These are phyloP conservation scores for Jatropha multifida DNA, from an alignment of 441 rosid genomes.

Conservation along the genomic window DNA sequence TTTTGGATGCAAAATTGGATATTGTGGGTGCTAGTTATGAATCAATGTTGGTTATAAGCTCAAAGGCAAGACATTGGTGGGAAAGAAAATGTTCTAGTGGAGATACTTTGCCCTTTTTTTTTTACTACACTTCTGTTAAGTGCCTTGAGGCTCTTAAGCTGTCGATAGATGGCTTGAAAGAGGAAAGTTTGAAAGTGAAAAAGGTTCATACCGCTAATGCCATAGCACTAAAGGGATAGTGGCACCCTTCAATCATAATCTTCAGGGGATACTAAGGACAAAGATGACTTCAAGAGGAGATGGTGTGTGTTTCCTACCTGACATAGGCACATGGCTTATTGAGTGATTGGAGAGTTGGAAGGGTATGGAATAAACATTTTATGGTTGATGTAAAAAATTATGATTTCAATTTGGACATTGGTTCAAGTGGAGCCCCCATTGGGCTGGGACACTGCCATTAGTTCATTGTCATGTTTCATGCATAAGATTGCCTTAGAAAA, in stretches of 20 bases:
- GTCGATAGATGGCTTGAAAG: neutral
- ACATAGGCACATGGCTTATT: slow-evolving; percentile 35
- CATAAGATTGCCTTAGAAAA: slow-evolving; percentile 15
- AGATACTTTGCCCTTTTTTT: neutral
- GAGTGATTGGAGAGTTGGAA: slow-evolving; percentile 31
- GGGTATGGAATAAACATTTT: slow-evolving; percentile 23
- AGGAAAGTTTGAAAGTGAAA: neutral
- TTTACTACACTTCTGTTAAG: slow-evolving; percentile 12
- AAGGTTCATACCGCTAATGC: slow-evolving; percentile 3
- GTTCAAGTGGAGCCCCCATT: slow-evolving; percentile 27
- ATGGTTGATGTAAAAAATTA: slow-evolving; percentile 3
- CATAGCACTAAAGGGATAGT: slow-evolving; percentile 9
- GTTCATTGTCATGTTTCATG: slow-evolving; percentile 8
- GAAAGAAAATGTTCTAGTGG: neutral
- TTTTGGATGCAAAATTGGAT: slow-evolving; percentile 2
- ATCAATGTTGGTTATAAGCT: neutral
- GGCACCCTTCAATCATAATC: slow-evolving; percentile 16
- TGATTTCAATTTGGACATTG: slow-evolving; percentile 20
- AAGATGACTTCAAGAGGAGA: slow-evolving; percentile 25
- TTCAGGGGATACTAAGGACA: slow-evolving; percentile 26
- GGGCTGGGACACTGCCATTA: slow-evolving; percentile 11
- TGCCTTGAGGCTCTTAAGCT: neutral
- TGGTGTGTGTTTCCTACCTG: slow-evolving; percentile 30
- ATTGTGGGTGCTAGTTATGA: neutral
- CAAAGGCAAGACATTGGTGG: neutral